Base-by-base conservation (phyloP, 208 protist species). In the Naegleria lovaniensis region DNA sequence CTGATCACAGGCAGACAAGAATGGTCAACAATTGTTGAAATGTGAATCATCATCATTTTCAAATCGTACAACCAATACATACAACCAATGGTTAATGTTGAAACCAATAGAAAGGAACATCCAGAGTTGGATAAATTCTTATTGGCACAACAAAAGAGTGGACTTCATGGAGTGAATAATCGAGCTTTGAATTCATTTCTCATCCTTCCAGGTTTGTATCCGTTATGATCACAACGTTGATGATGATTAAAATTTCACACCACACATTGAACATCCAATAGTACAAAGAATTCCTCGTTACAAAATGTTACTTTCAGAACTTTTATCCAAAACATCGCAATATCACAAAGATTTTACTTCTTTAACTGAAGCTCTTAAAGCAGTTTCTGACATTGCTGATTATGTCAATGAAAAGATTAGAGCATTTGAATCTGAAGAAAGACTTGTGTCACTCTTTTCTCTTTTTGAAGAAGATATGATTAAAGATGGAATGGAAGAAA, bases 61-160 rank as follows among this genome's bases (percentile, higher is more conserved):
- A n/a, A n/a, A n/a, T n/a, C n/a, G n/a, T n/a, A n/a, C n/a, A n/a
- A n/a, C n/a, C n/a, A n/a, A n/a, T n/a, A n/a, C n/a, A n/a, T n/a
- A n/a, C n/a, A n/a, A n/a, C n/a, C n/a, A n/a, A n/a, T n/a, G n/a
- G n/a, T n/a, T n/a, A n/a, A n/a, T n/a, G n/a, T n/a, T n/a, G n/a
- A n/a, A n/a, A n/a, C n/a, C n/a, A n/a, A n/a, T n/a, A 85, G 40
- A 48, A 48, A 39, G 38, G 40, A 85, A 39, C 33, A 85, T 48
- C 33, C 33, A 43, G 83, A 85, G 29, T 85, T 85, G 83, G 83
- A 85, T 29, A 85, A 85, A 43, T 85, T 40, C 16, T 85, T 85
- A 85, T 48, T 29, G 29, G 7, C 40, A 33, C 83, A 85, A 48
- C 33, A 85, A 85, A 85, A 85, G n/a, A 43, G 36, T 25, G 40